Percentiles rank a stretch among this genome's conserved stretches.
phyloP scores from a whole-genome alignment of 2,329 filamentous ascomycete genomes.

The Pestalotiopsis sp. region DNA sequence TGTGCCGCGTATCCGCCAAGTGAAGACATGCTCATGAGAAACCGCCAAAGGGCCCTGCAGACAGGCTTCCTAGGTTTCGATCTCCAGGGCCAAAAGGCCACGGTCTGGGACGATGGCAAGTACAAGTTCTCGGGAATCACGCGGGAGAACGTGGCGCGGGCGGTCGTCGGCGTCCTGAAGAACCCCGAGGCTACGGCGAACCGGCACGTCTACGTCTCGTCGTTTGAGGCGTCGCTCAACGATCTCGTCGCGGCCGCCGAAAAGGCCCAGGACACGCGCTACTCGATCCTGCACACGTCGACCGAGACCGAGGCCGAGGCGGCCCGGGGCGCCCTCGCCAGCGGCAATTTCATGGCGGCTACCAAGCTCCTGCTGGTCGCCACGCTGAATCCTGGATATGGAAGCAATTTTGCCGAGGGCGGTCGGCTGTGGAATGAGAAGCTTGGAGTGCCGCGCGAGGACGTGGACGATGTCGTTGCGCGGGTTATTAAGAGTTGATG shows the following conservation, averaged over 20 bases:
- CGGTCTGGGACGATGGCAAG: not conserved
- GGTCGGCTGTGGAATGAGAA: not conserved
- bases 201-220: not conserved
- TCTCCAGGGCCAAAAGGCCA: not conserved
- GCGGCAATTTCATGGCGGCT: not conserved
- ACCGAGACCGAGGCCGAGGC: not conserved
- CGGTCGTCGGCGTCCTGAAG: not conserved
- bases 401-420: not conserved
- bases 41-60: not conserved
- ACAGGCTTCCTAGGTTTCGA: not conserved
- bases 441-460: not conserved
- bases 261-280: not conserved
- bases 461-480: not conserved
- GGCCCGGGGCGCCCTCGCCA: not conserved
- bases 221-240: not conserved
- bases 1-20: not conserved
- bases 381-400: not conserved
- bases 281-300: not conserved
- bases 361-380: not conserved
- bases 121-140: not conserved
- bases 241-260: not conserved
- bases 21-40: not conserved
- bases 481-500: not conserved
- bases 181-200: not conserved
- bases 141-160: not conserved